A percentile compares a stretch with the other conserved stretches of the same genome.
These are phyloP conservation scores for Phytophthora fragariaefolia DNA, from an alignment of 352 stramenopile genomes.

Conservation along the genomic window DNA sequence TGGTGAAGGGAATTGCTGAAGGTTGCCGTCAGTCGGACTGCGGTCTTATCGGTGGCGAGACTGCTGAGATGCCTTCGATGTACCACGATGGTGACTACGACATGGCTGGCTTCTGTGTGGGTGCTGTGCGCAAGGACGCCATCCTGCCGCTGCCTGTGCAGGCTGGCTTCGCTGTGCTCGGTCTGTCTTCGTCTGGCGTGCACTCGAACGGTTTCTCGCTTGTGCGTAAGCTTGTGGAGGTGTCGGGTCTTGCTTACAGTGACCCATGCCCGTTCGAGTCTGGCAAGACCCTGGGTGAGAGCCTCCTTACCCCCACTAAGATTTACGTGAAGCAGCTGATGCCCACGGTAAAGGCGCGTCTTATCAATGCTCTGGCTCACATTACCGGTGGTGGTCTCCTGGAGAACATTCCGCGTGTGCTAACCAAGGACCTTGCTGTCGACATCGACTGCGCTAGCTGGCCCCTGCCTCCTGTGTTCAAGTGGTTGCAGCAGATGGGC, in stretches of 20 bases:
- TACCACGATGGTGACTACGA: constrained; percentile 99
- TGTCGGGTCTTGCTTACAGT: constrained; percentile 86
- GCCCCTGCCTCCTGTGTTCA: constrained; percentile 96
- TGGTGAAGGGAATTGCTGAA: constrained; percentile 98
- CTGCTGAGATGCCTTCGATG: constrained; percentile 99
- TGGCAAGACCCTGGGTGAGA: constrained; percentile 93
- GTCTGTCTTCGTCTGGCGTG: constrained; percentile 95
- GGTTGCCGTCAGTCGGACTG: constrained; percentile 96
- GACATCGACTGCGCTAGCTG: constrained; percentile 93
- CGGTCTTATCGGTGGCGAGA: constrained; percentile 97
- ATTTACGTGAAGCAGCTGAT: constrained; percentile 97
- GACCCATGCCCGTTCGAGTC: constrained; percentile 79
- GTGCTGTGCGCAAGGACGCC: constrained; percentile 91
- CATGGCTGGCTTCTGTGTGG: constrained; percentile 98
- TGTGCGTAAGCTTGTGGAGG: constrained; percentile 96
- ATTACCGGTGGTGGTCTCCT: constrained; percentile 98
- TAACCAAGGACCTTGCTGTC: constrained; percentile 92
- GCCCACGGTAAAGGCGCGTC: constrained; percentile 74
- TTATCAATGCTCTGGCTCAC: constrained; percentile 95
- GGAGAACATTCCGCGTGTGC: constrained; percentile 98
- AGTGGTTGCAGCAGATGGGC: constrained; percentile 95
- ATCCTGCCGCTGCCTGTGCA: constrained; percentile 89
- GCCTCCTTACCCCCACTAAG: constrained; percentile 96
- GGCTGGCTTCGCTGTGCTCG: constrained; percentile 94
- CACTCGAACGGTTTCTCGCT: constrained; percentile 99